Conservation (phyloP, 345 rosid species). For the Aquilaria malaccensis region DNA sequence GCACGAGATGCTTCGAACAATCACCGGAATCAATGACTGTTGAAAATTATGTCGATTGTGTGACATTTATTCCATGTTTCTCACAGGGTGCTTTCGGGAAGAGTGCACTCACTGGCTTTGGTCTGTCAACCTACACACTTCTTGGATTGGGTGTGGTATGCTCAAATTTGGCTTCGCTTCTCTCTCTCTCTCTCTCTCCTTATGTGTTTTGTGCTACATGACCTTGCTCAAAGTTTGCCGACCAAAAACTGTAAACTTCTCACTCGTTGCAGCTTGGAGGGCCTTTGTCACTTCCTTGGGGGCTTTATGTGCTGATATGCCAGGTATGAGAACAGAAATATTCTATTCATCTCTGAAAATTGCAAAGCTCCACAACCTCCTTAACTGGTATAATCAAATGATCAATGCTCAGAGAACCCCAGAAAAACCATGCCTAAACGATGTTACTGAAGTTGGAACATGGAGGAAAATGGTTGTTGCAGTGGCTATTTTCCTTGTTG, state of each 20-base stretch:
- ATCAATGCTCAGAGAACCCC: constrained; percentile 56
- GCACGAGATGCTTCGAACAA: no score
- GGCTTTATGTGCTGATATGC: constrained; percentile 80
- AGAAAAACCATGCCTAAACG: constrained; percentile 86
- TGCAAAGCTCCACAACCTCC: background rate
- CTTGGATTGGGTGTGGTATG: constrained; percentile 93
- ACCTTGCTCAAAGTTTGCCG: no score
- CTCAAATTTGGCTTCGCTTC: background rate
- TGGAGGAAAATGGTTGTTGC: constrained; percentile 71
- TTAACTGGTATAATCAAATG: background rate
- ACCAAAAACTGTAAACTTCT: background rate
- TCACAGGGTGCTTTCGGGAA: constrained; percentile 84
- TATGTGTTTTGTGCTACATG: no score
- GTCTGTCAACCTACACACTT: constrained; percentile 71
- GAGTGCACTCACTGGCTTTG: constrained; percentile 55
- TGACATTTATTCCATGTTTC: background rate
- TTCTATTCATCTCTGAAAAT: no score
- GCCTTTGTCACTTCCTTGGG: constrained; percentile 94
- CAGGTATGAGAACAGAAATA: constrained; percentile 41
- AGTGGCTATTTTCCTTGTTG: constrained; percentile 44
- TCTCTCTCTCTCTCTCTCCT: background rate
- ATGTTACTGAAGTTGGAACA: constrained; percentile 90
- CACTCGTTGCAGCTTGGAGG: constrained; percentile 69
- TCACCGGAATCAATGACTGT: no score
- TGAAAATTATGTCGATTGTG: background rate